Evolutionary conservation across 2,329 filamentous ascomycete species (phyloP).

Genomic region (Aureobasidium sp.): DNA sequence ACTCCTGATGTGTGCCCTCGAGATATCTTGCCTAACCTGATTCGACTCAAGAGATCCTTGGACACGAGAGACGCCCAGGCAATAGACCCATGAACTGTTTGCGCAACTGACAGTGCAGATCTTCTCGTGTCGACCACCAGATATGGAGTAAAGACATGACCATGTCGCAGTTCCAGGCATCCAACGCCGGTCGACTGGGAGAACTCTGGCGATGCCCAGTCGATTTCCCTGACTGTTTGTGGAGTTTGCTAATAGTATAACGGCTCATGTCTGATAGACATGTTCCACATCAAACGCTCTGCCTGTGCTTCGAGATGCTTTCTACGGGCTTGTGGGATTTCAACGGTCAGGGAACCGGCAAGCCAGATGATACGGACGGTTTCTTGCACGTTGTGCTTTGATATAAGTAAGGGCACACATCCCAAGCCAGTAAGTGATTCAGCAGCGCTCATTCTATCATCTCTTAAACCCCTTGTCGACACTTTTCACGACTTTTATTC

Average conservation of each 20-base stretch:
- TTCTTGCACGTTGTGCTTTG: conserved; percentile 15
- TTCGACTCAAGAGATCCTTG: neutral
- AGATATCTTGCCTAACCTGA: neutral
- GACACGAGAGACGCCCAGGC: neutral
- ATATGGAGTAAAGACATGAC: neutral
- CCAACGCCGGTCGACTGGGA: neutral
- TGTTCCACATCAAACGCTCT: conserved; percentile 9
- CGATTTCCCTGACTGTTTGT: conserved; percentile 11
- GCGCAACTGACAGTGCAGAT: neutral
- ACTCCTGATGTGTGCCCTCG: neutral
- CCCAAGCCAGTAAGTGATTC: neutral
- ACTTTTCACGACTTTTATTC: neutral
- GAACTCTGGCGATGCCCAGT: neutral
- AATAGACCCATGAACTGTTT: neutral
- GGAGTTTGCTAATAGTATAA: conserved; percentile 15
- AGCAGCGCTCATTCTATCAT: conserved; percentile 12
- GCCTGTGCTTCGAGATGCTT: conserved; percentile 5
- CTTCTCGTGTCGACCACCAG: neutral
- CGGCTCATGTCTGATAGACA: conserved; percentile 13
- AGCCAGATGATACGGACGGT: conserved; percentile 7
- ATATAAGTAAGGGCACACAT: conserved; percentile 15
- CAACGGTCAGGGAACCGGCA: conserved; percentile 13
- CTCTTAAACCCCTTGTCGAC: neutral
- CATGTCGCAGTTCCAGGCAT: neutral
- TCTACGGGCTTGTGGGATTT: conserved; percentile 2